Percentiles rank a stretch among this genome's conserved stretches.
Evolutionary conservation across 768 basidiomycete species (phyloP).

Genomic region (Mycena chlorophos): DNA sequence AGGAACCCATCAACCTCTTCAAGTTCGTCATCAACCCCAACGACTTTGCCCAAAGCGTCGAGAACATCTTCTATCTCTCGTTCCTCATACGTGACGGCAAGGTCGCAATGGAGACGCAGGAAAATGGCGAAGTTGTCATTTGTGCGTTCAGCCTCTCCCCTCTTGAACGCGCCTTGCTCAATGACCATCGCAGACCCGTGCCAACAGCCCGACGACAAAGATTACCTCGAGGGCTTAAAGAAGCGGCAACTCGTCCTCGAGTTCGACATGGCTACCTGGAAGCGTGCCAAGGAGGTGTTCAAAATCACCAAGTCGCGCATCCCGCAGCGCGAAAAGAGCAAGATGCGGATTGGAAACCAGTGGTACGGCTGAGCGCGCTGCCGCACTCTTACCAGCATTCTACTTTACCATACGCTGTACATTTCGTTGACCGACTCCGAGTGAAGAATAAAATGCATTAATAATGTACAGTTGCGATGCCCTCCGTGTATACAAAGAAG

Average conservation of each 20-base stretch:
- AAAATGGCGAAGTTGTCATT: constrained; percentile 71
- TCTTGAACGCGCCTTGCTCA: neutral
- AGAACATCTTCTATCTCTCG: constrained; percentile 94
- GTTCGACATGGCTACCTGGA: constrained; percentile 88
- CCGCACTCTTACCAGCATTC: neutral
- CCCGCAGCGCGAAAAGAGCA: constrained; percentile 66
- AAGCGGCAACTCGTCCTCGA: constrained; percentile 90
- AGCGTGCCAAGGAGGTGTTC: constrained; percentile 87
- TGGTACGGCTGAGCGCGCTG: constrained; percentile 64
- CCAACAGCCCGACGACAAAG: constrained; percentile 61
- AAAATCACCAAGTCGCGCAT: constrained; percentile 75
- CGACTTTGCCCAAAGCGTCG: constrained; percentile 90
- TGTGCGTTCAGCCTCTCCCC: constrained; percentile 48
- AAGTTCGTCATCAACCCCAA: constrained; percentile 85
- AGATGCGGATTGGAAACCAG: constrained; percentile 57
- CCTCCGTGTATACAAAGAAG: neutral
- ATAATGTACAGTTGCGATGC: neutral
- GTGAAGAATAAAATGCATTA: neutral
- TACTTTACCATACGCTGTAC: neutral
- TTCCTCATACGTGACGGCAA: constrained; percentile 88
- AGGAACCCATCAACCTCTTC: constrained; percentile 72
- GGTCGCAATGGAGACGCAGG: constrained; percentile 68
- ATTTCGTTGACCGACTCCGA: no score
- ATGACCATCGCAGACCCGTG: constrained; percentile 57
- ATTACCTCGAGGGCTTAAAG: constrained; percentile 60